Percentiles rank a stretch among this genome's conserved stretches.
Conservation (phyloP, 495 filamentous ascomycete species). For the Rostrohypoxylon terebratum region DNA sequence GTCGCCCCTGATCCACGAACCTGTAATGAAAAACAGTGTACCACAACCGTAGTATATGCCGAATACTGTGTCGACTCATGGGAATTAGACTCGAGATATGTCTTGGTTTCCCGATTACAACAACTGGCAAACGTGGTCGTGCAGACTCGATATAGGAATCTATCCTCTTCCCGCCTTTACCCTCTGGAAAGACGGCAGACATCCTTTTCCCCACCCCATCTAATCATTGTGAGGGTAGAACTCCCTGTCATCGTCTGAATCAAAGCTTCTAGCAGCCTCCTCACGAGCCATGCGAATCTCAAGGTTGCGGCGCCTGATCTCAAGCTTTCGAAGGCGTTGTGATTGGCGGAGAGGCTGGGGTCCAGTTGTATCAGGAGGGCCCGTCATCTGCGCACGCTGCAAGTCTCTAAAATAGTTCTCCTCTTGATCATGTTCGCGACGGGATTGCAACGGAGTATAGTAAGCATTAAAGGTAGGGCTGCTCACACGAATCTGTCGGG, state of each 20-base stretch:
- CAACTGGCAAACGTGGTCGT: no score
- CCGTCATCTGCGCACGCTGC: background rate
- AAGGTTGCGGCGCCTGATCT: background rate
- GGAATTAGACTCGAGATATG: background rate
- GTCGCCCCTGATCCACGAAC: background rate
- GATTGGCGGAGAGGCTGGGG: background rate
- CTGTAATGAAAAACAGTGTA: background rate
- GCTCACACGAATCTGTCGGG: background rate
- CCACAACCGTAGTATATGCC: background rate
- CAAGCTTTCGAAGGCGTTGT: background rate
- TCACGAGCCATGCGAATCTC: background rate
- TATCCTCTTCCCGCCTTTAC: background rate
- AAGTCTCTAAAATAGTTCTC: background rate
- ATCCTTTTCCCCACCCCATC: background rate
- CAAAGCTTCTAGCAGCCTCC: background rate
- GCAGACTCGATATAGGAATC: no score
- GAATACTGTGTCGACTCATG: background rate
- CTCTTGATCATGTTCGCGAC: background rate
- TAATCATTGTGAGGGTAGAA: conserved; percentile 26
- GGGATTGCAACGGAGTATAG: conserved; percentile 20
- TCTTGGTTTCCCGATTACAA: no score
- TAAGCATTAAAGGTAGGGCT: conserved; percentile 10
- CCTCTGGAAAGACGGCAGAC: background rate
- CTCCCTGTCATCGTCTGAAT: background rate
- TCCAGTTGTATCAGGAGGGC: background rate